Base-by-base conservation (phyloP, 2,329 filamentous ascomycete genomes). In the Fusarium globosum region DNA sequence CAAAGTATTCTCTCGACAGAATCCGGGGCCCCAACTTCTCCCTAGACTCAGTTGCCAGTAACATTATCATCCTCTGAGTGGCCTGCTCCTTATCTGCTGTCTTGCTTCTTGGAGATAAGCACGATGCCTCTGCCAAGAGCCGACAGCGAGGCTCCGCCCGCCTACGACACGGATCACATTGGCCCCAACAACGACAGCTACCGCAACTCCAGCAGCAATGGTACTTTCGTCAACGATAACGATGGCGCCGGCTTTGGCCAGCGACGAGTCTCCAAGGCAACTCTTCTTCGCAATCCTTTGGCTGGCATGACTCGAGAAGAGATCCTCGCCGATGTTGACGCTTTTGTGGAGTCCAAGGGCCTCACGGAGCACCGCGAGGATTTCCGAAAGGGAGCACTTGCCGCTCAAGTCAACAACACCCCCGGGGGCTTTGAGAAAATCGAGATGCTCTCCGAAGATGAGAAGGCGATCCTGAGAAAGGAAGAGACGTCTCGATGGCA, bases 351-450 rank as follows among this genome's bases (percentile, higher is more conserved):
- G 6, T 70, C 77, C 30, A 80, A 77, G 53, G 82, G 81, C 4
- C 77, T 85, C 1, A 36, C 60, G 1, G 80, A 82, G 10, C 69
- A 83, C 28, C 76, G 79, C 1, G 82, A 83, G 20, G 85, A 85
- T 28, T 90, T 90, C 75, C 83, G 83, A 43, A 81, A 87, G 56
- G 88, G 88, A 12, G 88, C 87, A 8, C 81, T 89, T 6, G 76
- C 88, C 26, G 88, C 88, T 6, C 86, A 83, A 53, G 82, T 83
- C 4, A 84, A 83, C 20, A 84, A 85, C 51, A 76, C 70, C 0
- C 61, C 72, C 0, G 74, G 76, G 3, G 80, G 68, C 1, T 82
- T 78, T 55, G 81, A 82, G 45, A 63, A 68, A 11, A 73, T 82
- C 2, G 62, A 73, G 5, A 39, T 66, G 5, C 75, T 82, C 2